Evolutionary conservation across 2,329 filamentous ascomycete species (phyloP), one percentile per base, ranked within the genome.

Genomic region (Pestalotiopsis sp.): DNA sequence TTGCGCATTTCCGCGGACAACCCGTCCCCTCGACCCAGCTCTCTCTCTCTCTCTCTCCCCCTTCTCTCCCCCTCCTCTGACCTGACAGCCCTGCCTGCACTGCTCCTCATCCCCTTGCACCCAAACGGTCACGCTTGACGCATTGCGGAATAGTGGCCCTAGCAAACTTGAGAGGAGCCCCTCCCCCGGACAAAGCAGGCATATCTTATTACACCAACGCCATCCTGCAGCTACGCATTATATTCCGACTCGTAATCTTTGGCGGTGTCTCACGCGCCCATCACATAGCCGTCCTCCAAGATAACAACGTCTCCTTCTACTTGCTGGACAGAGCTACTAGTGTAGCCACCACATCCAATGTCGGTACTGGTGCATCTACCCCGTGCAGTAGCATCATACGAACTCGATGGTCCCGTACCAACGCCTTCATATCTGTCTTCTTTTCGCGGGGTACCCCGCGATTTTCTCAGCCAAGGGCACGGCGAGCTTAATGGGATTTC

Each of bases 361-460:
- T 36, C 31, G 31, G 31, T 36, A 36, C 31, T 36, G 31, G 31
- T 9, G 31, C 31, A 36, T 36, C 31, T 36, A 38, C 59, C 5
- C 59, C 25, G 25, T 36, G 57, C 27, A 38, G 59, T 17, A 20
- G 36, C 31, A 36, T 36, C 7, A 38, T 62, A 17, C 0, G 57
- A 62, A 40, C 59, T 65, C 6, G 12, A 20, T n/a, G n/a, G 12
- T 13, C 17, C 45, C 25, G n/a, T 23, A 57, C 64, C 45, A 36
- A 14, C 63, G 27, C 23, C 14, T 20, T 6, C 31, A 36, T 36
- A 36, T 36, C 31, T 36, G 31, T 36, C 2, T 36, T 36, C 31
- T 11, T 20, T 57, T 66, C 64, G 64, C 45, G 64, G 64, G 64
- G 64, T 66, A 66, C 64, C 64, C 64, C 64, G 64, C 64, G 64